phyloP scores from a whole-genome alignment of 306 rosid genomes.

The Vicia sativa region DNA sequence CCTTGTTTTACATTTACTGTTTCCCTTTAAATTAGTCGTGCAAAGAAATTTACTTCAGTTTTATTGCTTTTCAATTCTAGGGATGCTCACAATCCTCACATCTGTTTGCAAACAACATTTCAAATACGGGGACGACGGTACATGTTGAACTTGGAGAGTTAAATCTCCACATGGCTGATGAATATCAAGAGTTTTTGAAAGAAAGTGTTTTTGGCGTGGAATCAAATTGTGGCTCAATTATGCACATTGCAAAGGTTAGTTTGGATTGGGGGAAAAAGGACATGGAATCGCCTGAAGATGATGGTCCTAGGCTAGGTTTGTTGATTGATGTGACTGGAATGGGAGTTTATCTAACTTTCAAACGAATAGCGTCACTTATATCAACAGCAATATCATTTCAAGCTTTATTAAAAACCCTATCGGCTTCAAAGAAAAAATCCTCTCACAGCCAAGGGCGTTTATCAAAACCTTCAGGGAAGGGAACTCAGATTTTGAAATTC shows the following conservation, averaged over 20 bases:
- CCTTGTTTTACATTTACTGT: slow-evolving; percentile 8
- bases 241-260: slow-evolving; percentile 86
- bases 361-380: slow-evolving; percentile 83
- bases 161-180: slow-evolving; percentile 90
- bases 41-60: slow-evolving; percentile 29
- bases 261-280: slow-evolving; percentile 97
- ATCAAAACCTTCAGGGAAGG: slow-evolving; percentile 79
- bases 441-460: slow-evolving; percentile 63
- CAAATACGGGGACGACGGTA: slow-evolving; percentile 72
- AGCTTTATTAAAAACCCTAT: slow-evolving; percentile 64
- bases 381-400: slow-evolving; percentile 80
- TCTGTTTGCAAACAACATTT: slow-evolving; percentile 85
- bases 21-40: slow-evolving; percentile 18
- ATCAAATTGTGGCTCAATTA: slow-evolving; percentile 83
- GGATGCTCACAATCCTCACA: slow-evolving; percentile 94
- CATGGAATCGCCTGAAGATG: slow-evolving; percentile 75
- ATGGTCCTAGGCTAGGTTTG: slow-evolving; percentile 64
- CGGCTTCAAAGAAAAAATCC: slow-evolving; percentile 60
- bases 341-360: slow-evolving; percentile 71
- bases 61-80: slow-evolving; percentile 55
- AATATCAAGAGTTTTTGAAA: slow-evolving; percentile 88
- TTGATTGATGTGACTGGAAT: slow-evolving; percentile 89
- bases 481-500: slow-evolving; percentile 70
- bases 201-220: slow-evolving; percentile 86
- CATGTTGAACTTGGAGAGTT: slow-evolving; percentile 94